phyloP scores from a whole-genome alignment of 2,329 filamentous ascomycete genomes.

The Neofusicoccum laricinum region DNA sequence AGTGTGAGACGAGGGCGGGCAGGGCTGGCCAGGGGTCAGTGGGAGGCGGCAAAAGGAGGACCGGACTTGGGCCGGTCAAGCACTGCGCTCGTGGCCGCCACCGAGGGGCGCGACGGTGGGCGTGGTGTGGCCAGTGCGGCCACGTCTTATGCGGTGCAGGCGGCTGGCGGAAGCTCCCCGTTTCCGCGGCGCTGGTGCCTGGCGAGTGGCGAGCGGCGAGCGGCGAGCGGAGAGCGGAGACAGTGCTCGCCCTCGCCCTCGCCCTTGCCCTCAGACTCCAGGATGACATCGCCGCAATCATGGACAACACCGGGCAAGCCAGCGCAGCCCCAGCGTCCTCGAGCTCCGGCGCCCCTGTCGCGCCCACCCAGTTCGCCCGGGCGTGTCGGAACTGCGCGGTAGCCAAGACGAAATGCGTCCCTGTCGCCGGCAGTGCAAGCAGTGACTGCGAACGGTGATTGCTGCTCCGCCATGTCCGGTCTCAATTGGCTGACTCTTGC shows the following conservation, averaged over 20 bases:
- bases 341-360: not conserved
- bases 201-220: not conserved
- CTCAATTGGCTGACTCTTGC: not conserved
- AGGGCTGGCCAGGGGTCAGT: not conserved
- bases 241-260: not conserved
- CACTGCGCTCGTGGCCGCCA: not conserved
- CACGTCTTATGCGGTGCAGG: not conserved
- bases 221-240: not conserved
- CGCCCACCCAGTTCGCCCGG: conserved; percentile 3
- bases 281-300: not conserved
- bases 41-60: not conserved
- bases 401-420: conserved; percentile 18
- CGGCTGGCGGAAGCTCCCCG: not conserved
- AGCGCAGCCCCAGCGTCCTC: not conserved
- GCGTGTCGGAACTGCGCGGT: conserved; percentile 14
- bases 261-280: not conserved
- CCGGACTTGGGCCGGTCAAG: not conserved
- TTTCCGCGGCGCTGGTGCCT: not conserved
- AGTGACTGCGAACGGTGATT: conserved; percentile 17
- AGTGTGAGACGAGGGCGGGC: not conserved
- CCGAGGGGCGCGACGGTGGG: not conserved
- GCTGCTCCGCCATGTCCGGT: not conserved
- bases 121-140: not conserved
- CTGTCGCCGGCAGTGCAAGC: not conserved
- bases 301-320: not conserved